Evolutionary conservation across 441 rosid genomes (phyloP), one percentile per base, ranked within the genome.

Genomic region (Melianthus villosus): DNA sequence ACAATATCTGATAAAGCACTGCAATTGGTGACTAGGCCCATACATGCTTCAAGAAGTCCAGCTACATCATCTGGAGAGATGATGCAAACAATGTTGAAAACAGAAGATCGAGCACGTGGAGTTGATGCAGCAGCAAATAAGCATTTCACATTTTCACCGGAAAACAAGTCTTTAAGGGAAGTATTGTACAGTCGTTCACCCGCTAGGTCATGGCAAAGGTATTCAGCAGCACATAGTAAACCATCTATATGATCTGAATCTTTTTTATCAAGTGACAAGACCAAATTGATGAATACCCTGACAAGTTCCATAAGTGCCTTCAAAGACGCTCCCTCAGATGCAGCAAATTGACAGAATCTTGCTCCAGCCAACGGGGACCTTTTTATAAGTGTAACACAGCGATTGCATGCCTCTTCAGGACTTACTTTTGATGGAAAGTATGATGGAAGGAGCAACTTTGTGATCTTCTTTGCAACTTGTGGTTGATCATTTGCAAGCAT

Each of bases 281-380:
- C 71, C 51, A 67, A 61, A 56, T 46, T 56, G 44, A 75, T 48
- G 30, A 79, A 57, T 39, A 68, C 72, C 56, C 56, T 58, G 43
- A 73, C 64, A 56, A 89, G 93, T 46, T 84, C 72, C 77, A 75
- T 48, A 14, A 72, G 66, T 44, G 69, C 68, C 33, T 68, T 64
- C 32, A 51, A 51, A 3, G 86, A 65, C 29, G 79, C 78, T 47
- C 96, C 93, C 58, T 76, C 79, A 2, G 38, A 53, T 36, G 50
- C 63, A 47, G 75, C 67, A 65, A 67, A 79, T 53, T 79, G 75
- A 50, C 96, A 89, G 67, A 89, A 89, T 62, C 87, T 75, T 39
- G 93, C 87, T 60, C 98, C 96, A 38, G 94, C 96, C 45, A 44
- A 41, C 12, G 94, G 86, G 25, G 80, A 71, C 64, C 96, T 73